These are phyloP conservation scores for Coniochaeta prunicola DNA, from an alignment of 2,329 filamentous ascomycete species.

Conservation along the genomic window DNA sequence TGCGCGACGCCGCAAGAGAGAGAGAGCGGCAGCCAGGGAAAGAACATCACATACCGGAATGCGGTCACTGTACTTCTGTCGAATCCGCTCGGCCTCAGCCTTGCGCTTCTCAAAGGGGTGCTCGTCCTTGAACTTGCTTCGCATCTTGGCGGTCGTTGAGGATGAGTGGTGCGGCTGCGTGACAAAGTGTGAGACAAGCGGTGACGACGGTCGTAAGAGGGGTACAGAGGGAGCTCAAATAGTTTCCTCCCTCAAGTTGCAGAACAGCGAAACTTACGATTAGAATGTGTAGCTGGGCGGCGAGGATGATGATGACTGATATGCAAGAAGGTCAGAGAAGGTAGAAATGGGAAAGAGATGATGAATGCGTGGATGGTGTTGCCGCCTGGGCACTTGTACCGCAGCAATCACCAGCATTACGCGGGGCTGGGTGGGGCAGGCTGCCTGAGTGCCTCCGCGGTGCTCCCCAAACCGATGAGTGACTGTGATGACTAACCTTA, in stretches of 20 bases:
- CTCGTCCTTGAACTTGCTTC: slow-evolving; percentile 99
- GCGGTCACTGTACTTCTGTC: slow-evolving; percentile 96
- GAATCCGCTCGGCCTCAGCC: slow-evolving; percentile 98
- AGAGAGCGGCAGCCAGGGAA: slow-evolving; percentile 4
- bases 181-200: not conserved
- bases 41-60: slow-evolving; percentile 70
- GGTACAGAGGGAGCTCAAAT: not conserved
- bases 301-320: not conserved
- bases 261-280: not conserved
- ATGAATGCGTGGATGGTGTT: slow-evolving; percentile 2
- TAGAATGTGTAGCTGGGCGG: not conserved
- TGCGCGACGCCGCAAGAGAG: not conserved
- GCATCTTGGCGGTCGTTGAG: slow-evolving; percentile 58
- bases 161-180: slow-evolving; percentile 1
- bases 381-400: not conserved
- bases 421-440: not conserved
- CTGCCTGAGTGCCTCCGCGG: too few species aligned
- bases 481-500: not conserved
- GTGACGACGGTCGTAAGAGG: not conserved
- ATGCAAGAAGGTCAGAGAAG: not conserved
- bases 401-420: not conserved
- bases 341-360: slow-evolving; percentile 1
- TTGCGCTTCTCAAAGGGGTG: slow-evolving; percentile 99
- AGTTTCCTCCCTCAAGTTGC: not conserved
- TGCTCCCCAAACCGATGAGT: not conserved